Conservation (phyloP, 768 basidiomycete genomes). For the Lactarius evosmus region DNA sequence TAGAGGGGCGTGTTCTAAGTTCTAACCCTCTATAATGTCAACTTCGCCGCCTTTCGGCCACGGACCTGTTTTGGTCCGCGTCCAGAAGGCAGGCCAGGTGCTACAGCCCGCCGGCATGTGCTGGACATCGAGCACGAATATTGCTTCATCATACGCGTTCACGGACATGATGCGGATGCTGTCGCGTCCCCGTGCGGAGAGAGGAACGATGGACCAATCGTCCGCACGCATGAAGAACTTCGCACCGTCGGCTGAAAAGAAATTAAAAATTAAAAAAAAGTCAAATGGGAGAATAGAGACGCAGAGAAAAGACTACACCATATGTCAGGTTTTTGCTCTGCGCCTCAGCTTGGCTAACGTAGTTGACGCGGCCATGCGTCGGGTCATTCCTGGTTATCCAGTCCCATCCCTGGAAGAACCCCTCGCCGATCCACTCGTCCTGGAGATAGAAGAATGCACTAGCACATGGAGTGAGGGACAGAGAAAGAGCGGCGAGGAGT, state of each 20-base stretch:
- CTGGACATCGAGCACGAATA: constrained; percentile 48
- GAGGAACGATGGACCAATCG: constrained; percentile 36
- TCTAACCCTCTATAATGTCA: constrained; percentile 56
- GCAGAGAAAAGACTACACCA: constrained; percentile 37
- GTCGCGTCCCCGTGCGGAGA: constrained; percentile 47
- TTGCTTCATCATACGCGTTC: constrained; percentile 43
- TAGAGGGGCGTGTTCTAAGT: neutral
- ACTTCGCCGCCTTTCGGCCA: constrained; percentile 62
- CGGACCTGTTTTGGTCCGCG: constrained; percentile 46
- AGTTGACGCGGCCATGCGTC: constrained; percentile 61
- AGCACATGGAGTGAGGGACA: constrained; percentile 6
- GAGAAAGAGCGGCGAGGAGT: constrained; percentile 17
- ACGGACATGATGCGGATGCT: constrained; percentile 53
- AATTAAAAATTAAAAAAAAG: neutral
- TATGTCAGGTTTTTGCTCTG: constrained; percentile 43
- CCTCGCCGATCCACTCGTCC: constrained; percentile 33
- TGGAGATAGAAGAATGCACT: constrained; percentile 18
- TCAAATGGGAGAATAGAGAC: neutral
- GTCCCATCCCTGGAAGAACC: constrained; percentile 47
- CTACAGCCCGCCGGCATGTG: constrained; percentile 60
- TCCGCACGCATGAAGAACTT: constrained; percentile 62
- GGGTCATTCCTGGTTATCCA: constrained; percentile 55
- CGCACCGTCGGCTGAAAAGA: constrained; percentile 35
- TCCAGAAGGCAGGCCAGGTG: constrained; percentile 67
- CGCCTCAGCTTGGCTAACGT: constrained; percentile 47